Base-by-base conservation (phyloP, 495 filamentous ascomycete species). In the Pyronema domesticum region DNA sequence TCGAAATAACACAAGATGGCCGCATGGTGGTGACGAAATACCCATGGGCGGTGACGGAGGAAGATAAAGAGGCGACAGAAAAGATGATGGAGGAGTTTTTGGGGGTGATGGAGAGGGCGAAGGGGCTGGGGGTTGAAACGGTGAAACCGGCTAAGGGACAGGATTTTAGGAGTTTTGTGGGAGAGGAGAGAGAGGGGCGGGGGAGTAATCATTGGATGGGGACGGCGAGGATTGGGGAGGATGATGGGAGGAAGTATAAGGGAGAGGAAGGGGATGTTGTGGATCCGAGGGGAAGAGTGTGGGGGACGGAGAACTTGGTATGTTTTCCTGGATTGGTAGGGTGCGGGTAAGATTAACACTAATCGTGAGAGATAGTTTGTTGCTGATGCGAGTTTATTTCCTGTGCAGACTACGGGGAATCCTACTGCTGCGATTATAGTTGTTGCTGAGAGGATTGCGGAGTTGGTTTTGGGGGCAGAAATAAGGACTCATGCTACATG, bases 131-230 rank as follows among this genome's bases (percentile, higher is more conserved):
- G 52, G 75, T 70, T 17, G 75, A 72, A 65, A 59, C 71, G 18
- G 69, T 72, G 44, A 80, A 80, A 0, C 57, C 72, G 10, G 51
- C 73, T 9, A 74, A 73, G 59, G 64, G n/a, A n/a, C n/a, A 69
- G 17, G 72, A 74, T 1, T 70, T 76, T 0, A 59, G 70, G 14
- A 71, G 75, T 1, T 79, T 78, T 61, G 74, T 79, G 35, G 72
- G 76, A 40, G 57, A 59, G 46, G 74, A 77, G 57, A 65, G 74
- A 36, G 70, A 74, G 34, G 73, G 75, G 45, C 76, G 77, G 23
- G 70, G 79, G 33, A 70, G 81, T 55, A 85, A 82, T 67, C 83
- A 86, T 73, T 86, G 82, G 80, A 74, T 82, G 57, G 74, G 73
- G 23, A 75, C 72, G 36, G 68, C 70, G 44, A 84, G 82, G 72